phyloP scores from a whole-genome alignment of 1,139 yeast genomes.

The Kodamaea suecica region DNA sequence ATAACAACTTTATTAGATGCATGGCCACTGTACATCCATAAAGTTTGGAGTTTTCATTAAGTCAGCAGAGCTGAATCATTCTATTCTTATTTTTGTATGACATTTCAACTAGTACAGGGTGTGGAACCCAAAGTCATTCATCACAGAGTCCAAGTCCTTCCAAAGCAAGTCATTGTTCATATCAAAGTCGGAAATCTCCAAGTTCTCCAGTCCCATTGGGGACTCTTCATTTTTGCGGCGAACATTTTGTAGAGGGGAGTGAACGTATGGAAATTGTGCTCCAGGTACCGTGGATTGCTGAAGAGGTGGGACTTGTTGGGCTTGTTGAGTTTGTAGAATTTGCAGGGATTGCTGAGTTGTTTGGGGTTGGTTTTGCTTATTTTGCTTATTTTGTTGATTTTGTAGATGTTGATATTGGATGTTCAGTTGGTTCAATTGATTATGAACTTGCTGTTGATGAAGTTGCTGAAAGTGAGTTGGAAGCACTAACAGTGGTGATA shows the following conservation, averaged over 20 bases:
- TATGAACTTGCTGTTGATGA: neutral
- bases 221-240: constrained; percentile 22
- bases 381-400: neutral
- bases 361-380: neutral
- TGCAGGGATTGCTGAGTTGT: neutral
- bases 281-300: too few species aligned
- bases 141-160: constrained; percentile 87
- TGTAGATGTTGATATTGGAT: constrained; percentile 1
- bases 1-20: too few species aligned
- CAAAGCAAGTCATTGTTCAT: constrained; percentile 65
- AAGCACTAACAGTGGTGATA: neutral
- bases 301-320: neutral
- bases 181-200: constrained; percentile 36
- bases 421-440: constrained; percentile 1
- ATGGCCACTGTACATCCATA: too few species aligned
- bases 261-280: constrained; percentile 1
- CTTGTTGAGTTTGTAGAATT: neutral
- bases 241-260: constrained; percentile 10
- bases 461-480: neutral
- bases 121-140: constrained; percentile 93
- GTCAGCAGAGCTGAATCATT: too few species aligned
- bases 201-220: constrained; percentile 31
- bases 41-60: too few species aligned
- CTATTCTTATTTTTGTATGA: too few species aligned
- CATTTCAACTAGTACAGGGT: constrained; percentile 28